Base-by-base conservation (phyloP, 208 protist species). In the Herpetomonas samuelpessoai region DNA sequence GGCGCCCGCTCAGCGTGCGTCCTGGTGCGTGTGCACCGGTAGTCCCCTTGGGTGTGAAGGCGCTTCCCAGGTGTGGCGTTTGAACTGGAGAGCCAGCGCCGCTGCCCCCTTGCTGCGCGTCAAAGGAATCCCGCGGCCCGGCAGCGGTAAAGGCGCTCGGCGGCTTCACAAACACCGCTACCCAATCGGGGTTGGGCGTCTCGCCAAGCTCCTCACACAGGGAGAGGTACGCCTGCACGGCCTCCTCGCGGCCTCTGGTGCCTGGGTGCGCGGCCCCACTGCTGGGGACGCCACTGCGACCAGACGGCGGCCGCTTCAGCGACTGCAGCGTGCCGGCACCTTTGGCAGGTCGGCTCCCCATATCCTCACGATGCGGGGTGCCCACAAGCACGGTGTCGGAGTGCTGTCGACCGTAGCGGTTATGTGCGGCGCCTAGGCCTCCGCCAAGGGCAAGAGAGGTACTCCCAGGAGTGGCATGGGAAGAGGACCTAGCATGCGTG, bases 161-260 rank as follows among this genome's bases (percentile, higher is more conserved):
- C 57, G 22, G 14, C 16, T 12, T 49, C 19, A 3, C 3, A 26
- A 83, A 57, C 0, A 66, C 67, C 4, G 39, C 47, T 26, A 91
- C 70, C 88, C 83, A 91, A 12, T 82, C 65, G 28, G 63, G 55
- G 38, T 82, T 71, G n/a, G 88, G 83, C 60, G 60, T 39, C 63
- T 91, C 79, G 18, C 74, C 74, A 25, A 90, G 30, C 26, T 80
- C 74, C 21, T 59, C 55, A 54, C 82, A 94, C 10, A 88, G 53
- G 29, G 57, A 52, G 19, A 79, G 55, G 57, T 91, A 94, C 9
- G 49, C 39, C 41, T 68, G 57, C 19, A 80, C 53, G 18, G 73
- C 57, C 46, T 84, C 82, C 10, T 66, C 66, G 44, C 70, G 46
- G 41, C 68, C 59, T 0, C 45, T 26, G 28, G 27, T 51, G 27